phyloP scores from a whole-genome alignment of 495 filamentous ascomycete species.

The Hypoxylon fragiforme region DNA sequence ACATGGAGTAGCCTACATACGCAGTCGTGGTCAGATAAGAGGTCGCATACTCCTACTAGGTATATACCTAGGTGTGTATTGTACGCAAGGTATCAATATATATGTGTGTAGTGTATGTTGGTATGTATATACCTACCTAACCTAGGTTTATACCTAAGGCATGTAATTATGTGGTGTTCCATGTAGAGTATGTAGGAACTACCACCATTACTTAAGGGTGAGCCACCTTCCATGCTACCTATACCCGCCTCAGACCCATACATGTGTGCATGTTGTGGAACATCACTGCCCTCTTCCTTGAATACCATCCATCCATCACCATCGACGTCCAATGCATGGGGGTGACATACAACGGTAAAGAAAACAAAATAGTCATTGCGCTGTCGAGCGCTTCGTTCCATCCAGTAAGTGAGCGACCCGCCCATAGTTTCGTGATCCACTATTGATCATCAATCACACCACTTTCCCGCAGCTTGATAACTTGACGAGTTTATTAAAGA shows the following conservation, averaged over 20 bases:
- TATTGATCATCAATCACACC: conserved; percentile 9
- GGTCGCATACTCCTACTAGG: too few relatives aligned
- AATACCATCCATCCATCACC: not conserved
- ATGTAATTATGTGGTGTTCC: too few relatives aligned
- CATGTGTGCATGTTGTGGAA: not conserved
- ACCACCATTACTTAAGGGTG: not conserved
- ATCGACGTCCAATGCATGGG: not conserved
- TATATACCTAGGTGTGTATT: too few relatives aligned
- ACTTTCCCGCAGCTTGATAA: not conserved
- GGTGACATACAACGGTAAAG: not conserved
- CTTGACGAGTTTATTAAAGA: conserved; percentile 10
- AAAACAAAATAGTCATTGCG: conserved; percentile 17
- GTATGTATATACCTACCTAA: too few relatives aligned
- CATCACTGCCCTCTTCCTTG: not conserved
- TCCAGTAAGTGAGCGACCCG: conserved; percentile 8
- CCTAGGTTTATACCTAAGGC: too few relatives aligned
- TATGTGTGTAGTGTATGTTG: too few relatives aligned
- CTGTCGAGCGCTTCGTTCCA: conserved; percentile 11
- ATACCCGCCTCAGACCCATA: not conserved
- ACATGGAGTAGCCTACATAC: too few relatives aligned
- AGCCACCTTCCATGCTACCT: not conserved
- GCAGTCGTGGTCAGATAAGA: too few relatives aligned
- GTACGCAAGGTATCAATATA: too few relatives aligned
- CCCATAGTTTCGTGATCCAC: conserved; percentile 8
- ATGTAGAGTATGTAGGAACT: too few relatives aligned